Percentiles rank a stretch among this genome's conserved stretches.
phyloP scores from a whole-genome alignment of 164 flowering plant genomes.

The Aristolochia californica region DNA sequence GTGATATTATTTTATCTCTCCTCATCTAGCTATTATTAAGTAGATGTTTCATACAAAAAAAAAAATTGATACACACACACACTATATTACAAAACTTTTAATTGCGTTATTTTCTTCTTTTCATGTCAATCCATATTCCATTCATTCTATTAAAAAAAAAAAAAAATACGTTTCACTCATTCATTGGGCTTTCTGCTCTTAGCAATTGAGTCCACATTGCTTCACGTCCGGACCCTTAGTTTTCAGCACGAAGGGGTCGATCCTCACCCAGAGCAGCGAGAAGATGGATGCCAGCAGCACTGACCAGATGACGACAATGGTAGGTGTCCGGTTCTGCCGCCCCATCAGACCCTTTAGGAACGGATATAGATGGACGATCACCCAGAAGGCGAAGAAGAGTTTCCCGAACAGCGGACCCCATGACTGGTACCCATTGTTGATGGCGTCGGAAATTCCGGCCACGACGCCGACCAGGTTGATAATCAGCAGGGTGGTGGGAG shows the following conservation, averaged over 20 bases:
- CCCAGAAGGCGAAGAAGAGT: constrained; percentile 84
- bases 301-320: constrained; percentile 84
- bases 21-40: too few species aligned
- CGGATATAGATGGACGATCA: constrained; percentile 75
- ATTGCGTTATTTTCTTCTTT: too few species aligned
- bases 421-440: constrained; percentile 71
- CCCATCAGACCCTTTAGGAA: constrained; percentile 96
- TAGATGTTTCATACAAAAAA: too few species aligned
- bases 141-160: too few species aligned
- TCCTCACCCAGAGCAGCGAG: constrained; percentile 87
- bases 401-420: constrained; percentile 85
- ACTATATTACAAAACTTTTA: too few species aligned
- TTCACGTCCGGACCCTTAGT: constrained; percentile 72
- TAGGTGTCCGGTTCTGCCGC: constrained; percentile 78
- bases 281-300: constrained; percentile 82
- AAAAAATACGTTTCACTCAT: too few species aligned
- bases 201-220: constrained; percentile 81
- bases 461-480: constrained; percentile 80
- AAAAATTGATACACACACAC: too few species aligned
- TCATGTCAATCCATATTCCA: too few species aligned
- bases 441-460: constrained; percentile 87
- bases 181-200: not conserved
- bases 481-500: constrained; percentile 74
- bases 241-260: constrained; percentile 74
- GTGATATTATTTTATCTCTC: too few species aligned